Evolutionary conservation across 768 basidiomycete genomes (phyloP).

Genomic region (Crepidotus variabilis): DNA sequence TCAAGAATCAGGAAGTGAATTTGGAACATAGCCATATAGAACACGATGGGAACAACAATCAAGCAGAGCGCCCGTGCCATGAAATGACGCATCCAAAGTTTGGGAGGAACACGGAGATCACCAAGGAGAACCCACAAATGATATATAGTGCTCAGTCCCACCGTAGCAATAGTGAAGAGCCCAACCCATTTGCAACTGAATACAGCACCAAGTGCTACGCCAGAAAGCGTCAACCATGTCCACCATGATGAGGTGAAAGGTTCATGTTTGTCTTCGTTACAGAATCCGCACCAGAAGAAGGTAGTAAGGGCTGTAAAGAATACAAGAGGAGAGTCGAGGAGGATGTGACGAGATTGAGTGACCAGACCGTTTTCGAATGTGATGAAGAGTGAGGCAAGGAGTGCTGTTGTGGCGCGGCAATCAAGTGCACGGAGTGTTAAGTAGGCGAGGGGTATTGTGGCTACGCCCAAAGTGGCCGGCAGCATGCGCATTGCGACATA

Average conservation of each 20-base stretch:
- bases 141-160: constrained; percentile 78
- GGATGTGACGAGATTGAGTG: constrained; percentile 94
- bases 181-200: constrained; percentile 98
- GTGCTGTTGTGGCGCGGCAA: constrained; percentile 87
- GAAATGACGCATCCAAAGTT: constrained; percentile 81
- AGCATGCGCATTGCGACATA: constrained; percentile 97
- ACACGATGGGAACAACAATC: constrained; percentile 76
- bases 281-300: constrained; percentile 88
- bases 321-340: constrained; percentile 96
- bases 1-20: constrained; percentile 89
- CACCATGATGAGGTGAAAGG: constrained; percentile 91
- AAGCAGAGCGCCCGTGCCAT: constrained; percentile 85
- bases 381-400: constrained; percentile 87
- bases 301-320: constrained; percentile 94
- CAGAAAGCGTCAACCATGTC: constrained; percentile 85
- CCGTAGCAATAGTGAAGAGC: constrained; percentile 93
- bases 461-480: constrained; percentile 87
- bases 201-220: constrained; percentile 88
- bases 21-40: constrained; percentile 97
- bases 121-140: constrained; percentile 92
- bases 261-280: constrained; percentile 81
- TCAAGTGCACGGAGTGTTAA: constrained; percentile 92
- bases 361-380: constrained; percentile 96
- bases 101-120: constrained; percentile 74
- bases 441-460: constrained; percentile 87